Conservation (phyloP, 2,329 filamentous ascomycete genomes). For the Chrysoporthe cubensis region DNA sequence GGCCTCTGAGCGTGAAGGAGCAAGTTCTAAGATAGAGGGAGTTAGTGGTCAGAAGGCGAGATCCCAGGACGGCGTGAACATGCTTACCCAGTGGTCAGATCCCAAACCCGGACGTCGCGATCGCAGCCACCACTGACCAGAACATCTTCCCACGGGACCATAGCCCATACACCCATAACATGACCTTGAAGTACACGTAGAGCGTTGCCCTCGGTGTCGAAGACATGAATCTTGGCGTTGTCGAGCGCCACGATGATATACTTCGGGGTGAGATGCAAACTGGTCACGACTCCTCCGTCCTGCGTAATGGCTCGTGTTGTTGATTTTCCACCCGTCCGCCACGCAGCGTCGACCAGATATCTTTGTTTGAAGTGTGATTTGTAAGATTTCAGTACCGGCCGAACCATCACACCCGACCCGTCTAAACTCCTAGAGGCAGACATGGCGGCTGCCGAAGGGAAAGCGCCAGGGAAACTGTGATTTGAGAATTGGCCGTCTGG, state of each 20-base stretch:
- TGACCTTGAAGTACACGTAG: slow-evolving; percentile 91
- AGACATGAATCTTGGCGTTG: slow-evolving; percentile 98
- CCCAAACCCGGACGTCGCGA: slow-evolving; percentile 95
- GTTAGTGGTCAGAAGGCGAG: slow-evolving; percentile 35
- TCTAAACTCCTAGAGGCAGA: slow-evolving; percentile 60
- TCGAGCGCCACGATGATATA: slow-evolving; percentile 98
- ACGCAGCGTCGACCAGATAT: slow-evolving; percentile 96
- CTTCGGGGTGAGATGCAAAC: slow-evolving; percentile 88
- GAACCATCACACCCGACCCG: slow-evolving; percentile 44
- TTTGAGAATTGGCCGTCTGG: slow-evolving; percentile 39
- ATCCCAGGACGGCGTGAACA: background rate
- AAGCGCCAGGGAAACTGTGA: slow-evolving; percentile 50
- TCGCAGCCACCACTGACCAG: slow-evolving; percentile 96
- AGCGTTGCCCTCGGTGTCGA: slow-evolving; percentile 86
- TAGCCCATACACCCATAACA: slow-evolving; percentile 99
- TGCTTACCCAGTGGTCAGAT: slow-evolving; percentile 85
- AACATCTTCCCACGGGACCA: slow-evolving; percentile 97
- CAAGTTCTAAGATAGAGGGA: slow-evolving; percentile 58
- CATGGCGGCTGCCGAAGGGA: slow-evolving; percentile 42
- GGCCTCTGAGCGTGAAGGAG: slow-evolving; percentile 83
- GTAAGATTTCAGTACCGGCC: slow-evolving; percentile 78
- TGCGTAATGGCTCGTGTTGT: slow-evolving; percentile 89
- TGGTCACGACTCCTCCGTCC: slow-evolving; percentile 96
- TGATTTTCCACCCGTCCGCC: slow-evolving; percentile 87
- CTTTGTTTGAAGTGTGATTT: slow-evolving; percentile 97